Evolutionary conservation across 192 early-diverging fungal genomes (phyloP), one percentile per base, ranked within the genome.

Genomic region (Rhizoclosmatium sp.): DNA sequence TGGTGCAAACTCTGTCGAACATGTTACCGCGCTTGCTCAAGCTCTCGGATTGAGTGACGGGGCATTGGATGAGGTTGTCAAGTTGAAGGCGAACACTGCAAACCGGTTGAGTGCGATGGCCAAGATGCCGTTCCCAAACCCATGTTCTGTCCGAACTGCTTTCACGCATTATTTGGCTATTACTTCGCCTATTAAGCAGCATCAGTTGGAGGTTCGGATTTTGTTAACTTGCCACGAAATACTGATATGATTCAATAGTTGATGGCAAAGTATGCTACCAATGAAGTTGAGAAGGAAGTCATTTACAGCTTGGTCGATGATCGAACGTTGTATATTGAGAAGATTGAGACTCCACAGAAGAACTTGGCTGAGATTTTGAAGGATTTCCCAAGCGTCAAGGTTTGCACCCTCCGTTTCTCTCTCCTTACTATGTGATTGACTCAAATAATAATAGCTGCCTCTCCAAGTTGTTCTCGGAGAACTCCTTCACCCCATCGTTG

Each of bases 111-210:
- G 89, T 3, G 82, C 92, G 65, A 93, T 90, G 46, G 90, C 92
- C 66, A 96, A 96, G 82, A 87, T 92, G 80, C 94, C 95, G 9
- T 97, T 99, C 89, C 96, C 97, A 62, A 88, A 90, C 21, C 95
- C 95, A 12, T 92, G 93, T 47, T 81, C 88, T 2, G 89, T 94
- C 40, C 91, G 93, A 59, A 92, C 96, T 0, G 93, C 94, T 4
- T 92, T 99, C 76, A 90, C 93, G 47, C 88, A 97, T 84, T 98
- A 98, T 82, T 81, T 98, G 59, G 98, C 98, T 75, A 94, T 99
- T 78, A 87, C 90, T 62, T 80, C 89, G 0, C 85, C 91, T 47
- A 31, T 86, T 44, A 91, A 91, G 70, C 88, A 88, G 82, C 79
- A 87, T 75, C 89, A 91, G 39, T 71, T 91, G 4, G 88, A 90